These are phyloP conservation scores for Dicorynia guianensis DNA, from an alignment of 306 rosid genomes.

Conservation along the genomic window DNA sequence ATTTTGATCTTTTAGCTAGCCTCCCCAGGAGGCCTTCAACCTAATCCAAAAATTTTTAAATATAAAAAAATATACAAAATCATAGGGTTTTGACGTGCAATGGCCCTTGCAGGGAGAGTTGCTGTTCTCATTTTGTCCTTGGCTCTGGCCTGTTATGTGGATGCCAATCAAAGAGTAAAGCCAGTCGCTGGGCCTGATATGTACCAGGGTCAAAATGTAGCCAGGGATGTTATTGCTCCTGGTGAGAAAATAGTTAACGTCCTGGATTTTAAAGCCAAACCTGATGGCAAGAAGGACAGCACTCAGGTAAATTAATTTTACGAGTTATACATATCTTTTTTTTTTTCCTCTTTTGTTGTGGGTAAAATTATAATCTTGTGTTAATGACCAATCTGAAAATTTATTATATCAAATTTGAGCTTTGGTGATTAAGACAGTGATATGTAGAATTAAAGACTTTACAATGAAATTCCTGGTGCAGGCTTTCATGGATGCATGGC, in stretches of 20 bases:
- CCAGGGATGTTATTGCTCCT: neutral
- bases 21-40: constrained; percentile 38
- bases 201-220: neutral
- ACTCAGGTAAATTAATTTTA: constrained; percentile 31
- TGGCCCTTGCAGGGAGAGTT: constrained; percentile 39
- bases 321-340: too few relatives aligned
- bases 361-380: neutral
- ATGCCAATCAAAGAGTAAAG: neutral
- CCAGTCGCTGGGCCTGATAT: neutral
- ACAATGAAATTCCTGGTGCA: constrained; percentile 30
- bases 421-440: too few relatives aligned
- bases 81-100: constrained; percentile 12
- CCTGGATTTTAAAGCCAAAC: constrained; percentile 51
- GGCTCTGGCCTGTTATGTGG: neutral
- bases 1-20: constrained; percentile 32
- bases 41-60: neutral
- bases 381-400: too few relatives aligned
- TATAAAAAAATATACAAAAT: neutral
- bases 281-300: constrained; percentile 47
- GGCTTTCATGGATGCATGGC: constrained; percentile 76
- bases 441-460: too few relatives aligned
- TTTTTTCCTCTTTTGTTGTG: too few relatives aligned
- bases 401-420: too few relatives aligned
- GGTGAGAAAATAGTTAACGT: constrained; percentile 46
- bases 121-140: constrained; percentile 9